A percentile compares a stretch with the other conserved stretches of the same genome.
Evolutionary conservation across 495 filamentous ascomycete species (phyloP).

Genomic region (Cercophora newfieldiana): DNA sequence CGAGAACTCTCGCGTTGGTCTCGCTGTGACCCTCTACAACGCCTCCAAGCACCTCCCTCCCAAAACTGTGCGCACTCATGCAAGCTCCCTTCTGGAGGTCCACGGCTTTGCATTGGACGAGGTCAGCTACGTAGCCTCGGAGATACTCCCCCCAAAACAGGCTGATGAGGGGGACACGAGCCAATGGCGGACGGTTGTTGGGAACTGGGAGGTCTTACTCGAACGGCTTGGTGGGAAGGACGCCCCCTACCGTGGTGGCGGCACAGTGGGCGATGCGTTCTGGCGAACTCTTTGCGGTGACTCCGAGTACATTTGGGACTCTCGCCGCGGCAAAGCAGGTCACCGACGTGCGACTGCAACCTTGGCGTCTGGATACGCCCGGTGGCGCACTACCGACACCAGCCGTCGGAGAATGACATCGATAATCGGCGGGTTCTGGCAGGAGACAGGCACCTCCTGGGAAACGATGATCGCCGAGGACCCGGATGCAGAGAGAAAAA

Average conservation of each 20-base stretch:
- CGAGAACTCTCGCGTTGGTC: slow-evolving; percentile 19
- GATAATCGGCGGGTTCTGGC: slow-evolving; percentile 24
- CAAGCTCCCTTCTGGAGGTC: slow-evolving; percentile 14
- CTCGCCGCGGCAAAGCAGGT: background rate
- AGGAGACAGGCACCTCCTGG: slow-evolving; percentile 3
- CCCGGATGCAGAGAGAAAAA: slow-evolving; percentile 1
- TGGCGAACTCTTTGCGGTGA: slow-evolving; percentile 29
- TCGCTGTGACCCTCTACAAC: slow-evolving; percentile 19
- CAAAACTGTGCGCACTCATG: background rate
- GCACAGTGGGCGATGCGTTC: slow-evolving; percentile 21
- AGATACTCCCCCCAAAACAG: background rate
- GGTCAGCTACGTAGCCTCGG: slow-evolving; percentile 14
- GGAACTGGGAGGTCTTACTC: slow-evolving; percentile 1
- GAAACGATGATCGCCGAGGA: background rate
- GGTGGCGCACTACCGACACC: slow-evolving; percentile 19
- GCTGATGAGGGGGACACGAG: slow-evolving; percentile 4
- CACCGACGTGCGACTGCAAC: slow-evolving; percentile 13
- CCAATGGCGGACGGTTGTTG: slow-evolving; percentile 18
- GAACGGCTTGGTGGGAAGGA: background rate
- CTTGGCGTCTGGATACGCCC: slow-evolving; percentile 13
- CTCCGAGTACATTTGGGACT: slow-evolving; percentile 11
- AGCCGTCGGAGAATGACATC: slow-evolving; percentile 20
- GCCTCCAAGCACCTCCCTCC: slow-evolving; percentile 7
- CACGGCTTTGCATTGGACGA: slow-evolving; percentile 22
- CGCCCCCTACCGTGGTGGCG: slow-evolving; percentile 10